Conservation (phyloP, 192 early-diverging fungal species). For the Rhizophagus clarus region DNA sequence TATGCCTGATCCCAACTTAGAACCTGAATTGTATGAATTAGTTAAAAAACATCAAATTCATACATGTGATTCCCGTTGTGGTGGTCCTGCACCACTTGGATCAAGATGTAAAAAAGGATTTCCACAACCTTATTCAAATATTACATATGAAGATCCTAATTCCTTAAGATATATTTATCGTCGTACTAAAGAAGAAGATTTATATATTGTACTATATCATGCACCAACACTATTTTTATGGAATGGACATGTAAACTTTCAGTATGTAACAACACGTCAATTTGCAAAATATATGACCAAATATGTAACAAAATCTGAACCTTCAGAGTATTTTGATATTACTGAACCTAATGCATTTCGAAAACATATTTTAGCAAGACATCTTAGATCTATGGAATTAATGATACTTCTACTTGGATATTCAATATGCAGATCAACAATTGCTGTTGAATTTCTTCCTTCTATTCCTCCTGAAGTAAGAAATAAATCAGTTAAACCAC, state of each 20-base stretch:
- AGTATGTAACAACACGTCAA: neutral
- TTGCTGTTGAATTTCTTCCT: neutral
- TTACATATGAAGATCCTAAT: too few relatives aligned
- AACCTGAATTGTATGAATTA: neutral
- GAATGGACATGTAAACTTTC: neutral
- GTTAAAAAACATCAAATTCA: neutral
- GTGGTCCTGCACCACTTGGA: neutral
- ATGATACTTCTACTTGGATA: neutral
- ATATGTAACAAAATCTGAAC: neutral
- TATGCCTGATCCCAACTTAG: neutral
- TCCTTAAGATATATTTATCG: too few relatives aligned
- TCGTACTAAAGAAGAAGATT: neutral
- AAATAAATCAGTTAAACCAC: neutral
- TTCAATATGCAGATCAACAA: neutral
- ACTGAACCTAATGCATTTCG: neutral
- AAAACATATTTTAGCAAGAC: neutral
- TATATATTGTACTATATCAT: neutral
- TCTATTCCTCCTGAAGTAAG: neutral
- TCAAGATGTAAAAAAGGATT: too few relatives aligned
- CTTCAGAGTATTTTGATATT: neutral
- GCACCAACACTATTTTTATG: neutral
- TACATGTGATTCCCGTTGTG: neutral
- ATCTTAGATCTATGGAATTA: neutral
- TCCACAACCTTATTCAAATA: too few relatives aligned
- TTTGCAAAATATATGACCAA: constrained; percentile 12